Evolutionary conservation across 768 basidiomycete species (phyloP).

Genomic region (Boletellus emodensis): DNA sequence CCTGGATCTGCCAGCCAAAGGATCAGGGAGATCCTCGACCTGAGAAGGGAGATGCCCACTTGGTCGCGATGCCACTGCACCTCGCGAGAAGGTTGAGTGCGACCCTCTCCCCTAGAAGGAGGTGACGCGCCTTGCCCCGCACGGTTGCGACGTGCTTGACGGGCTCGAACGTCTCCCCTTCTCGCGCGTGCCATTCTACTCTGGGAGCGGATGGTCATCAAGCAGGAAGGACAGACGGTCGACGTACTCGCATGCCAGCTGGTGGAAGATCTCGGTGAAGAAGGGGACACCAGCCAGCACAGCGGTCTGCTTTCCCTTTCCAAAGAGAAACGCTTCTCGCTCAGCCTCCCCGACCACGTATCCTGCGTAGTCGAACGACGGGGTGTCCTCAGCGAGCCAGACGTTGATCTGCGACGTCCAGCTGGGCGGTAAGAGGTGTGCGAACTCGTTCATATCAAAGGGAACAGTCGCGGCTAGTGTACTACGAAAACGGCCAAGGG

Average conservation of each 20-base stretch:
- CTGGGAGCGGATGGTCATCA: conserved; percentile 37
- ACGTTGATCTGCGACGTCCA: conserved; percentile 78
- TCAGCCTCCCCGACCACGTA: conserved; percentile 91
- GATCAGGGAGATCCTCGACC: background rate
- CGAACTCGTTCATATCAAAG: conserved; percentile 29
- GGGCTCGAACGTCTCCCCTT: conserved; percentile 79
- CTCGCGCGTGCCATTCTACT: conserved; percentile 89
- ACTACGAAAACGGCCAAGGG: no score
- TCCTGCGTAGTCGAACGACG: conserved; percentile 95
- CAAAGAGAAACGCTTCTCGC: conserved; percentile 83
- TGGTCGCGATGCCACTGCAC: conserved; percentile 95
- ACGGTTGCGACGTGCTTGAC: conserved; percentile 88
- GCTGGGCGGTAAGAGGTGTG: conserved; percentile 85
- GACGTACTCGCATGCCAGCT: conserved; percentile 86
- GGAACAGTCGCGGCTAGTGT: background rate
- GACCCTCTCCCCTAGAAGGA: conserved; percentile 89
- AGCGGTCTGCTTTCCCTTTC: conserved; percentile 74
- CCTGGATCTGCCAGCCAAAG: conserved; percentile 58
- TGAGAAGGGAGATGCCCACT: conserved; percentile 47
- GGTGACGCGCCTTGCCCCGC: conserved; percentile 78
- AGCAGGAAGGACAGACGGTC: background rate
- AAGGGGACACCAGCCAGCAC: conserved; percentile 95
- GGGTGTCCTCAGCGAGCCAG: conserved; percentile 93
- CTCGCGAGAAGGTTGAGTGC: conserved; percentile 91
- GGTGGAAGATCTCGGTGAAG: conserved; percentile 87